phyloP scores from a whole-genome alignment of 768 basidiomycete species.

The Mycena amicta region DNA sequence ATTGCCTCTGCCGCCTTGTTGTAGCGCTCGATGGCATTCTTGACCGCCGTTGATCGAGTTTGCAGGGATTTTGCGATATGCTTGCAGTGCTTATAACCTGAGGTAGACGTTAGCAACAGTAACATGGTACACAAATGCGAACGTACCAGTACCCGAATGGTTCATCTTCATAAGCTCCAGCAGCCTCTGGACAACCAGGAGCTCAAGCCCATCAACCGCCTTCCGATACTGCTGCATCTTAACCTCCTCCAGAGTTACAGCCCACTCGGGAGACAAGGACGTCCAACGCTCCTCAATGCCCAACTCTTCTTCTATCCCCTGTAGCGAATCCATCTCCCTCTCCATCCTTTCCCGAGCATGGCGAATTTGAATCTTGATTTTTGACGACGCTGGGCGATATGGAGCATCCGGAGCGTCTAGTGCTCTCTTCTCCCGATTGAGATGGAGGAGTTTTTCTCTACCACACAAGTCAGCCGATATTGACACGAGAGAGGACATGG shows the following conservation, averaged over 20 bases:
- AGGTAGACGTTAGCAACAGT: too few relatives aligned
- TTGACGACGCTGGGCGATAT: background rate
- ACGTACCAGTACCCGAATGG: too few relatives aligned
- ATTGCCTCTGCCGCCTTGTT: slow-evolving; percentile 11
- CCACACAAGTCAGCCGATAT: too few relatives aligned
- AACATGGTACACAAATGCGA: slow-evolving; percentile 18
- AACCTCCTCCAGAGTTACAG: background rate
- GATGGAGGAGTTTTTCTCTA: background rate
- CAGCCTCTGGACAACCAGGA: slow-evolving; percentile 15
- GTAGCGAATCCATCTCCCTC: slow-evolving; percentile 5
- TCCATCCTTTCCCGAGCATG: slow-evolving; percentile 19
- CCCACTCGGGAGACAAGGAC: slow-evolving; percentile 15
- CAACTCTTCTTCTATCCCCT: slow-evolving; percentile 14
- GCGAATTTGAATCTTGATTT: slow-evolving; percentile 1
- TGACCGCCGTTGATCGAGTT: slow-evolving; percentile 18
- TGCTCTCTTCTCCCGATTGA: background rate
- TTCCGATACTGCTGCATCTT: slow-evolving; percentile 7
- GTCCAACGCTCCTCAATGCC: slow-evolving; percentile 16
- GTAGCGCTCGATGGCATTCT: too few relatives aligned
- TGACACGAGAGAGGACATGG: too few relatives aligned
- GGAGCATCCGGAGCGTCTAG: background rate
- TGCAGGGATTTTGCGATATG: slow-evolving; percentile 27
- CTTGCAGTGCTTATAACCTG: slow-evolving; percentile 23
- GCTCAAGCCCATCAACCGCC: too few relatives aligned
- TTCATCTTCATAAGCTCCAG: slow-evolving; percentile 28